These are phyloP conservation scores for Leccinum olivaceopallidum DNA, from an alignment of 768 basidiomycete species.

Conservation along the genomic window DNA sequence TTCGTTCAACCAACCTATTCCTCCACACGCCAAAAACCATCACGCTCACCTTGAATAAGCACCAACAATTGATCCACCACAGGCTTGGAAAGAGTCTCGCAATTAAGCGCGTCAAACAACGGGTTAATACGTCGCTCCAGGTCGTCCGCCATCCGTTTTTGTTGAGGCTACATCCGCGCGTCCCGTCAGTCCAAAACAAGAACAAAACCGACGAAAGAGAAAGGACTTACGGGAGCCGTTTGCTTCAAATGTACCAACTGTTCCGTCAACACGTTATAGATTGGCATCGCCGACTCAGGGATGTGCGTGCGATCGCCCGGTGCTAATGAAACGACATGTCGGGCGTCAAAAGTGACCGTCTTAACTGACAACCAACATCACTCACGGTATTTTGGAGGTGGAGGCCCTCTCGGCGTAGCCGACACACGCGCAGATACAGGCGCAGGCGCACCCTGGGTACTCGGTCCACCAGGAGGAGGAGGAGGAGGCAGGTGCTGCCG, in stretches of 20 bases:
- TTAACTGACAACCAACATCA: constrained; percentile 8
- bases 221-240: constrained; percentile 63
- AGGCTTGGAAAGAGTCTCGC: constrained; percentile 70
- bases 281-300: constrained; percentile 62
- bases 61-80: constrained; percentile 73
- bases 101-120: constrained; percentile 93
- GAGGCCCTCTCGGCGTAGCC: constrained; percentile 40
- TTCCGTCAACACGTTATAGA: constrained; percentile 63
- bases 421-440: constrained; percentile 31
- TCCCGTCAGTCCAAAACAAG: not conserved
- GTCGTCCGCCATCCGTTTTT: constrained; percentile 84
- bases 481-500: constrained; percentile 26
- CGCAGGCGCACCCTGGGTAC: constrained; percentile 21
- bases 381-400: constrained; percentile 62
- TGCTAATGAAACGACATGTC: constrained; percentile 44
- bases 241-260: constrained; percentile 72
- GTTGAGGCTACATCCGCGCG: constrained; percentile 57
- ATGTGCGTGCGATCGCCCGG: constrained; percentile 93
- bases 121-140: constrained; percentile 83
- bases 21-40: not conserved
- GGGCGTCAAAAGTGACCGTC: not conserved
- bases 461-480: constrained; percentile 32
- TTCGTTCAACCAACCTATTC: not conserved
- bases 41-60: constrained; percentile 65
- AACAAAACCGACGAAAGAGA: not conserved